A percentile compares a stretch with the other conserved stretches of the same genome.
phyloP scores from a whole-genome alignment of 108 stramenopile species.

The Asterionellopsis glacialis region DNA sequence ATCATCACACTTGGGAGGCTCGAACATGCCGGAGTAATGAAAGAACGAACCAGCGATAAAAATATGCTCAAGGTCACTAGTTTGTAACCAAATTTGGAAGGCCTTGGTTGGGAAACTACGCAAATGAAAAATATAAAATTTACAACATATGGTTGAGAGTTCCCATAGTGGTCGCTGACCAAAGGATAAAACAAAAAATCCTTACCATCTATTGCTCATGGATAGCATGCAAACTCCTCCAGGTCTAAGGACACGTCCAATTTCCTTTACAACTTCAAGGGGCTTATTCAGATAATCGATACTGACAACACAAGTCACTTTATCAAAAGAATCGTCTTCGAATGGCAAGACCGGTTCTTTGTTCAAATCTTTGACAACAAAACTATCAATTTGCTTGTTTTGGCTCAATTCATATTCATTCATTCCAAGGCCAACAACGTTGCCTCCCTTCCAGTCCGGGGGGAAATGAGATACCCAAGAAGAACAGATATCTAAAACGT shows the following conservation, averaged over 20 bases:
- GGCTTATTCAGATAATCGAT: slow-evolving; percentile 91
- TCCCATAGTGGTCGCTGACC: no score
- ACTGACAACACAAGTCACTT: slow-evolving; percentile 91
- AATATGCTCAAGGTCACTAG: slow-evolving; percentile 87
- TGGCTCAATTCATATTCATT: slow-evolving; percentile 88
- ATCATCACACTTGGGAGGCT: slow-evolving; percentile 75
- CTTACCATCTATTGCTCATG: slow-evolving; percentile 85
- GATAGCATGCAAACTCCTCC: slow-evolving; percentile 83
- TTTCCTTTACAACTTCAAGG: slow-evolving; percentile 74
- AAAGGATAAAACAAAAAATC: neutral
- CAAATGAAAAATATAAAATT: neutral
- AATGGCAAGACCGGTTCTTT: slow-evolving; percentile 82
- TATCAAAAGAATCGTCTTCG: slow-evolving; percentile 85
- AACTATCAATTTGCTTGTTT: slow-evolving; percentile 78
- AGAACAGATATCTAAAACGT: slow-evolving; percentile 91
- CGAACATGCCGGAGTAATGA: slow-evolving; percentile 86
- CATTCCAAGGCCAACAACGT: slow-evolving; percentile 86
- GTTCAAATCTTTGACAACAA: slow-evolving; percentile 90
- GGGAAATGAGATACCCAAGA: slow-evolving; percentile 91
- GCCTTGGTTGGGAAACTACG: slow-evolving; percentile 78
- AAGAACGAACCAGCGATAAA: no score
- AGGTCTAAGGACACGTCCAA: slow-evolving; percentile 85
- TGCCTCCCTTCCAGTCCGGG: slow-evolving; percentile 67
- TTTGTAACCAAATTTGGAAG: slow-evolving; percentile 72
- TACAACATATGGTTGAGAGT: slow-evolving; percentile 1